Evolutionary conservation across 371 early-diverging fungal genomes (phyloP).

Genomic region (Nematocida ausubeli): DNA sequence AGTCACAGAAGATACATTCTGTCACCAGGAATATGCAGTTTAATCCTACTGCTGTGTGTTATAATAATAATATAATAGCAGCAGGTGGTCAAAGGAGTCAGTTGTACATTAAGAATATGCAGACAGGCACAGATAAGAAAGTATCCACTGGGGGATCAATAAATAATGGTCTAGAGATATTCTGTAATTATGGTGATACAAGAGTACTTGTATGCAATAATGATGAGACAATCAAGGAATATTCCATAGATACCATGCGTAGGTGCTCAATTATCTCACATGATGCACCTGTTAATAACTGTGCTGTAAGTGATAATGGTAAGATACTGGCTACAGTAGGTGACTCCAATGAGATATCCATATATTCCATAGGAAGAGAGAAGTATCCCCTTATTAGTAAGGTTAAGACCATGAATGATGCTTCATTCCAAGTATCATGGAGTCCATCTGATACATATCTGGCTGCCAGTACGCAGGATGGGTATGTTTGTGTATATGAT

Average conservation of each 20-base stretch:
- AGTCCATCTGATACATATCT: constrained; percentile 72
- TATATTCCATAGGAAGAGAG: constrained; percentile 72
- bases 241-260: constrained; percentile 72
- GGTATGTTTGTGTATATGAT: constrained; percentile 75
- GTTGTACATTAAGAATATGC: constrained; percentile 73
- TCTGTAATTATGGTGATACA: constrained; percentile 70
- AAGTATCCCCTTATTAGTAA: constrained; percentile 72
- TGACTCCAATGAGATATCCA: constrained; percentile 75
- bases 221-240: constrained; percentile 81
- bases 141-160: constrained; percentile 77
- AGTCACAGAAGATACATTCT: constrained; percentile 38
- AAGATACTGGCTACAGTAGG: constrained; percentile 77
- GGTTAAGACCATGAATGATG: constrained; percentile 70
- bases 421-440: constrained; percentile 77
- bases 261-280: constrained; percentile 70
- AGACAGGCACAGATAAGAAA: constrained; percentile 70
- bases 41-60: constrained; percentile 56
- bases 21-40: constrained; percentile 52
- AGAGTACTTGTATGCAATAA: constrained; percentile 80
- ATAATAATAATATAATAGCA: constrained; percentile 72
- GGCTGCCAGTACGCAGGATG: constrained; percentile 77
- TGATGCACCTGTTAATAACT: constrained; percentile 65
- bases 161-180: constrained; percentile 79
- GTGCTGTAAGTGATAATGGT: constrained; percentile 77
- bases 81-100: constrained; percentile 83